These are phyloP conservation scores for Gomphus bonarii DNA, from an alignment of 1,284 basidiomycete species.

Conservation along the genomic window DNA sequence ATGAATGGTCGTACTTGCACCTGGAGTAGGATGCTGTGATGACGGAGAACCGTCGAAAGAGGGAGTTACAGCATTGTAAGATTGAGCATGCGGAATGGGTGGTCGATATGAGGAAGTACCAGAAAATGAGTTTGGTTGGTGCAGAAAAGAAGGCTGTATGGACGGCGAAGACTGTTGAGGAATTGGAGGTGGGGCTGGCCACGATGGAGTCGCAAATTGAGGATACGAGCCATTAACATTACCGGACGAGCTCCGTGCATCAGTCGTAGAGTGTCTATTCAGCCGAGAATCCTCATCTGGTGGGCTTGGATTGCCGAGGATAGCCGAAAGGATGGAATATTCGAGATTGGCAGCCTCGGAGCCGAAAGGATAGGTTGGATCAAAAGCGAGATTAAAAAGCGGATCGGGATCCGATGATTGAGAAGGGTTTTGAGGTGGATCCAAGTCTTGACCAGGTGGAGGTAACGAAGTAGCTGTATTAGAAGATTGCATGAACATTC, in stretches of 20 bases:
- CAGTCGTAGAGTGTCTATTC: conserved; percentile 18
- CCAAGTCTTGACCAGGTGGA: not conserved
- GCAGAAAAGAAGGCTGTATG: conserved; percentile 8
- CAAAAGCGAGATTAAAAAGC: conserved; percentile 52
- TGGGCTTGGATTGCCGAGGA: conserved; percentile 63
- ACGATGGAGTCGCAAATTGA: conserved; percentile 32
- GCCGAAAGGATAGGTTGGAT: conserved; percentile 61
- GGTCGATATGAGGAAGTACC: conserved; percentile 2
- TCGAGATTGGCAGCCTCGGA: conserved; percentile 86
- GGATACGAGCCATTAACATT: conserved; percentile 10
- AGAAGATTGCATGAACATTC: not conserved
- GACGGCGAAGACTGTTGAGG: conserved; percentile 3
- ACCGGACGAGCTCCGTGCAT: conserved; percentile 26
- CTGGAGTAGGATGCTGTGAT: not conserved
- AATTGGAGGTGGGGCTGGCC: conserved; percentile 29
- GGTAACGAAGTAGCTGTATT: conserved; percentile 2
- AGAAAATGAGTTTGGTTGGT: conserved; percentile 3
- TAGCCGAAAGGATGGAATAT: conserved; percentile 86
- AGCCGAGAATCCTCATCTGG: conserved; percentile 33
- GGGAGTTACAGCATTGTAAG: not conserved
- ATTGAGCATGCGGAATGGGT: not conserved
- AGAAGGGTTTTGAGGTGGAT: conserved; percentile 3
- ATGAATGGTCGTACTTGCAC: conserved; percentile 3
- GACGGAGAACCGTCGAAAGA: conserved; percentile 1
- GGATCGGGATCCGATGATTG: conserved; percentile 28